These are phyloP conservation scores for Pseudogymnoascus sp. DNA, from an alignment of 2,329 filamentous ascomycete genomes.

Conservation along the genomic window DNA sequence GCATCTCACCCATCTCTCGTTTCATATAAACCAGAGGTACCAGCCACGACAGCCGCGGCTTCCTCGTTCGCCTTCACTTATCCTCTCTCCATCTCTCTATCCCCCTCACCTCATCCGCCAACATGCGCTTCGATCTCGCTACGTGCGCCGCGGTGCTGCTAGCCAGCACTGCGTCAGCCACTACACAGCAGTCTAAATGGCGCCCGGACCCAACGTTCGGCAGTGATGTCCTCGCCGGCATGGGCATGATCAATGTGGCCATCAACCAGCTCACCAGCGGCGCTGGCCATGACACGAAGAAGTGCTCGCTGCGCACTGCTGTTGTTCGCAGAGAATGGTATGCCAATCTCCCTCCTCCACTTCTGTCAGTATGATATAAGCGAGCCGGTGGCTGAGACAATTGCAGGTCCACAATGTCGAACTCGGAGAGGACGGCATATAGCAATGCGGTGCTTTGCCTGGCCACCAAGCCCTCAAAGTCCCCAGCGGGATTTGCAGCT, in stretches of 20 bases:
- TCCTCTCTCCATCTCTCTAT: not conserved
- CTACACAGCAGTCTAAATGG: not conserved
- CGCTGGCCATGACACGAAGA: not conserved
- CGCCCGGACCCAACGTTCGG: not conserved
- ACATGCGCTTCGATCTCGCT: not conserved
- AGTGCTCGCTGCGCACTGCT: constrained; percentile 32
- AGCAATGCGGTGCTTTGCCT: constrained; percentile 30
- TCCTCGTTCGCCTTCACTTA: not conserved
- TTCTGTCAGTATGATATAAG: not conserved
- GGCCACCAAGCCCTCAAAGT: constrained; percentile 24
- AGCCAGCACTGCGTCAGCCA: not conserved
- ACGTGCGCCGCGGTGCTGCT: not conserved
- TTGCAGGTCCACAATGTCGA: constrained; percentile 18
- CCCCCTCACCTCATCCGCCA: not conserved
- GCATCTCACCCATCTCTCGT: not conserved
- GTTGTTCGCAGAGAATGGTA: constrained; percentile 37
- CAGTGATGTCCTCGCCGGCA: not conserved
- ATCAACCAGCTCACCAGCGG: not conserved
- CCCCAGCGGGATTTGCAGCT: constrained; percentile 24
- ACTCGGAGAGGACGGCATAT: constrained; percentile 24
- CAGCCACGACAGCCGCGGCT: not conserved
- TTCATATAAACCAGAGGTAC: constrained; percentile 4
- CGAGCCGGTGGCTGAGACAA: constrained; percentile 2
- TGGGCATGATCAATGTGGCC: not conserved
- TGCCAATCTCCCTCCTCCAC: not conserved